Evolutionary conservation across 345 rosid genomes (phyloP).

Genomic region (Sonneratia alba): DNA sequence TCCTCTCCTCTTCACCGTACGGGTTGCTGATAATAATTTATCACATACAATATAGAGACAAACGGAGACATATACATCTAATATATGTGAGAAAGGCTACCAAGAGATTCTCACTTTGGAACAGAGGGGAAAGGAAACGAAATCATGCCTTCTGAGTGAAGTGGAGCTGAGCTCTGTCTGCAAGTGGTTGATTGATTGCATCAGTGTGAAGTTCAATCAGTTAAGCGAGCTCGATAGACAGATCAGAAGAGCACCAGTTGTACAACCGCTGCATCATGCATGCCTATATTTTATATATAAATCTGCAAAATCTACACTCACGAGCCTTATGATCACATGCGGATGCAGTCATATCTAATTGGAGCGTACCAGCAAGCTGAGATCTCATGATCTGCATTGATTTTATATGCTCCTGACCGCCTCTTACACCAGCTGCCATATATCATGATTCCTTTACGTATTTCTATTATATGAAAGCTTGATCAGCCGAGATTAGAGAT

Average conservation of each 20-base stretch:
- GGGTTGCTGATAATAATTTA: neutral
- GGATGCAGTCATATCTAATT: neutral
- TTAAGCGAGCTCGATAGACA: neutral
- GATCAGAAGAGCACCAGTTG: neutral
- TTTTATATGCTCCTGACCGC: neutral
- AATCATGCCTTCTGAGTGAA: neutral
- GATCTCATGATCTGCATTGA: slow-evolving; percentile 10
- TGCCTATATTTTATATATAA: neutral
- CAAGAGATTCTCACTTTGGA: neutral
- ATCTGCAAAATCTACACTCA: neutral
- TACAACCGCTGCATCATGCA: neutral
- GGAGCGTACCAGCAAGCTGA: slow-evolving; percentile 7
- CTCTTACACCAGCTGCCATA: neutral
- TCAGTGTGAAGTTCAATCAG: neutral
- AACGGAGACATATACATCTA: neutral
- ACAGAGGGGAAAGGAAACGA: neutral
- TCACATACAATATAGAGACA: neutral
- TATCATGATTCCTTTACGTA: neutral
- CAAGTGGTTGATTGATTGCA: neutral
- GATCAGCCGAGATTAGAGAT: neutral
- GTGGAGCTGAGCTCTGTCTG: neutral
- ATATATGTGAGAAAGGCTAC: neutral
- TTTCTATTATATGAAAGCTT: neutral
- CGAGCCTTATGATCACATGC: neutral
- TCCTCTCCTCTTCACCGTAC: slow-evolving; percentile 16